Base-by-base conservation (phyloP, 2,329 filamentous ascomycete species). In the Trichoderma sp. region DNA sequence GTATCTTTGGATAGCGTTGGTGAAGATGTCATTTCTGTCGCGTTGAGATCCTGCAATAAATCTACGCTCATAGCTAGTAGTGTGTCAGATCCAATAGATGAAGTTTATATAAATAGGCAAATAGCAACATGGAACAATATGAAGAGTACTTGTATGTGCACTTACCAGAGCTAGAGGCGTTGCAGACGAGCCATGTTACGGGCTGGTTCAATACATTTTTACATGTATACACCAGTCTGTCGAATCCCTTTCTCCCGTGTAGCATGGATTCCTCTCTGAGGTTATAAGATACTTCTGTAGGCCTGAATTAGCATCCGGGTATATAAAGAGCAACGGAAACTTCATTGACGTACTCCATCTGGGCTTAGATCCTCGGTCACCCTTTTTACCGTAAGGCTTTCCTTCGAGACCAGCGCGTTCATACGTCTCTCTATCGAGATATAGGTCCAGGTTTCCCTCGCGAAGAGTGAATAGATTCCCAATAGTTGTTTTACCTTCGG, bases 361-460 rank as follows among this genome's bases (percentile, higher is more conserved):
- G 69, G 90, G 88, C 78, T 92, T 94, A 61, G 88, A 78, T 1
- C 86, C 86, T 24, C 89, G 84, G 72, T 84, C 85, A 7, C 88
- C 88, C 75, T 90, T 90, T 57, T 83, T 81, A 2, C 87, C 88
- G 71, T 89, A 83, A 21, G 92, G 87, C 74, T 90, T 90, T 1
- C 95, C 95, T 1, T 90, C 88, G 0, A 99, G 84, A 0, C 96
- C 96, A 61, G 92, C 90, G 62, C 91, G 88, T 80, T 98, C 94
- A 80, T 95, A 98, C 0, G 89, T 90, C 69, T 94, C 90, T 75
- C 91, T 94, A 74, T 94, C 92, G 30, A 98, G 85, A 76, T 93
- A 92, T 76, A 99, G 86, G 4, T 86, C 89, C 39, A 99, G 84
- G 79, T 66, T 83, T 88, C 94, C 94, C 75, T 93, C 87, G 71